Conservation (phyloP, 164 flowering plant species). For the Nymphaea thermarum region DNA sequence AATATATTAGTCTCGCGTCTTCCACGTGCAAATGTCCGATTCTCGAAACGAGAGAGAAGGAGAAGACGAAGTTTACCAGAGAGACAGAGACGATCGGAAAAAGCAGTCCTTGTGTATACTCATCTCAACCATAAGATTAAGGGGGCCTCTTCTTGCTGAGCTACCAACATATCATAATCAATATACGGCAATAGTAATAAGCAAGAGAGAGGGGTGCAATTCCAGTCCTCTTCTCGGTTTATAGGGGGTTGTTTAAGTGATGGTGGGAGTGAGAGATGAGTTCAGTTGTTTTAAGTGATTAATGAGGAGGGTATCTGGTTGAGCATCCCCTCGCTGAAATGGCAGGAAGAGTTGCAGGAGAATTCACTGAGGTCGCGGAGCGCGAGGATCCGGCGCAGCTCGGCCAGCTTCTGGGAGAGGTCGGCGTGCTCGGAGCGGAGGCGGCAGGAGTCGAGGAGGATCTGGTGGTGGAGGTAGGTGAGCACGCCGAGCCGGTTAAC, state of each 20-base stretch:
- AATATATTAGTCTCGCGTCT: too few relatives aligned
- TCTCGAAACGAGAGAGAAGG: too few relatives aligned
- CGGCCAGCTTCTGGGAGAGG: slow-evolving; percentile 34
- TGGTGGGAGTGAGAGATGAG: slow-evolving; percentile 1
- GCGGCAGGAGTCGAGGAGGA: slow-evolving; percentile 37
- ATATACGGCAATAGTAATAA: neutral
- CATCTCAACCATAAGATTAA: too few relatives aligned
- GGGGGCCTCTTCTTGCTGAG: too few relatives aligned
- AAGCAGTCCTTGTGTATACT: too few relatives aligned
- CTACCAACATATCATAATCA: too few relatives aligned
- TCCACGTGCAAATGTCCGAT: too few relatives aligned
- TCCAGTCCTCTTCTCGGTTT: neutral
- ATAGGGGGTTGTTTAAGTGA: neutral
- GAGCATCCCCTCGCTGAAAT: slow-evolving; percentile 27
- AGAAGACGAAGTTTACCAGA: too few relatives aligned
- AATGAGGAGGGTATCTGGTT: slow-evolving; percentile 17
- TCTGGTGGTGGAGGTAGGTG: slow-evolving; percentile 16
- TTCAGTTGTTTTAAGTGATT: slow-evolving; percentile 18
- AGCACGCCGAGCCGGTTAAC: slow-evolving; percentile 35
- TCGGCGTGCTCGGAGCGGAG: slow-evolving; percentile 31
- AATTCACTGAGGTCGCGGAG: neutral
- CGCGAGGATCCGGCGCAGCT: slow-evolving; percentile 25
- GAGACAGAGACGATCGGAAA: too few relatives aligned
- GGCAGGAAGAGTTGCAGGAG: slow-evolving; percentile 32
- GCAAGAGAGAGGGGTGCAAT: slow-evolving; percentile 4